A percentile compares a stretch with the other conserved stretches of the same genome.
phyloP scores from a whole-genome alignment of 1,284 basidiomycete species.

The Mycosarcoma maydis region DNA sequence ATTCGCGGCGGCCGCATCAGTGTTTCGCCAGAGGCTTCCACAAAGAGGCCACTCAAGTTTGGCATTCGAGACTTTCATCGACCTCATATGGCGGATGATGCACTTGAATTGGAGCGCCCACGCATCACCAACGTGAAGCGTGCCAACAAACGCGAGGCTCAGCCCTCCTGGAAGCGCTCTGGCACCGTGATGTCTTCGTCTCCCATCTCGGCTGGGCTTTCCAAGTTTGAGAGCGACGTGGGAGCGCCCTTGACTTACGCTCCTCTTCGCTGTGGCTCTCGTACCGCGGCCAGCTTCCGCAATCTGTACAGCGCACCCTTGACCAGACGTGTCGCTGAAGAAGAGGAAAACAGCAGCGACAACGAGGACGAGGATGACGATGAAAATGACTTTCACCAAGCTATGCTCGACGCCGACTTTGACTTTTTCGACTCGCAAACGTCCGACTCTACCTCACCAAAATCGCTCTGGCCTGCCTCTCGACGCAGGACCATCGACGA shows the following conservation, averaged over 20 bases:
- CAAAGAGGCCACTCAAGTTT: conserved; percentile 30
- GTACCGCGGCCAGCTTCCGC: conserved; percentile 8
- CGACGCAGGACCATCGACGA: conserved; percentile 26
- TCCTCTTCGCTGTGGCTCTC: conserved; percentile 18
- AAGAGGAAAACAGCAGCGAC: conserved; percentile 10
- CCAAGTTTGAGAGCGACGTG: conserved; percentile 30
- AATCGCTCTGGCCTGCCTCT: conserved; percentile 19
- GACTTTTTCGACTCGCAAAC: conserved; percentile 49
- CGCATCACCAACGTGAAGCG: conserved; percentile 10
- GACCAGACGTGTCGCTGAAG: conserved; percentile 1
- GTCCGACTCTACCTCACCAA: conserved; percentile 11
- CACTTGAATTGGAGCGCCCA: not conserved
- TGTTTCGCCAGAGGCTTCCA: conserved; percentile 37
- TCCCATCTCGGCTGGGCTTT: conserved; percentile 29
- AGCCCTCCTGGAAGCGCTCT: conserved; percentile 10
- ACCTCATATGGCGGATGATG: not conserved
- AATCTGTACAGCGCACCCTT: conserved; percentile 16
- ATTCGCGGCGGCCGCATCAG: conserved; percentile 45
- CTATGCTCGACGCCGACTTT: conserved; percentile 62
- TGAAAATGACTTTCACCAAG: conserved; percentile 62
- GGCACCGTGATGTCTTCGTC: conserved; percentile 31
- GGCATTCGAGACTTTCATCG: conserved; percentile 17
- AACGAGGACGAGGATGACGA: conserved; percentile 52
- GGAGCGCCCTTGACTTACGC: conserved; percentile 25
- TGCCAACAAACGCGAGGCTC: conserved; percentile 6